phyloP scores from a whole-genome alignment of 2,329 filamentous ascomycete genomes.

The Hymenoscyphus scutula region DNA sequence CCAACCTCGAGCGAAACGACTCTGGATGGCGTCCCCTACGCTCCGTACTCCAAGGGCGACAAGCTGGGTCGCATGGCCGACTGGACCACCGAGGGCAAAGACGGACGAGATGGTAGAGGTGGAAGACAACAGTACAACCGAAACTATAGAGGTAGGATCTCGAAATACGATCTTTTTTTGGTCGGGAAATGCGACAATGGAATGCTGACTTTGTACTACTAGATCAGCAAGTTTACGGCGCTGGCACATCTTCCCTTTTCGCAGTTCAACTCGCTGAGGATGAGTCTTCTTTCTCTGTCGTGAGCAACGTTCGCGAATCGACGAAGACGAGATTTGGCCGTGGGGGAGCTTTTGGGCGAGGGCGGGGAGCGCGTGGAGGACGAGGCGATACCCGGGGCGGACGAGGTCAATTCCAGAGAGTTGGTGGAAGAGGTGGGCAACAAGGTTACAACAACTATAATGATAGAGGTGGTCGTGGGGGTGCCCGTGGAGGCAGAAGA shows the following conservation, averaged over 20 bases:
- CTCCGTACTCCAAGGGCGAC: conserved; percentile 97
- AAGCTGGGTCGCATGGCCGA: conserved; percentile 99
- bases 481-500: conserved; percentile 73
- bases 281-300: conserved; percentile 95
- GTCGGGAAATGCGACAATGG: conserved; percentile 10
- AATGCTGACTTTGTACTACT: conserved; percentile 18
- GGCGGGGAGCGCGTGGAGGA: conserved; percentile 69
- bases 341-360: conserved; percentile 85
- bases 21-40: conserved; percentile 92
- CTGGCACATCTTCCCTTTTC: conserved; percentile 82
- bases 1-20: conserved; percentile 79
- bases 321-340: conserved; percentile 84
- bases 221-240: conserved; percentile 97
- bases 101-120: conserved; percentile 66
- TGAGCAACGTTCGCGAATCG: conserved; percentile 89
- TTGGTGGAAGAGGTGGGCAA: conserved; percentile 66
- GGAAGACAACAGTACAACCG: conserved; percentile 87
- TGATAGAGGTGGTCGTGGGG: conserved; percentile 66
- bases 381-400: conserved; percentile 66
- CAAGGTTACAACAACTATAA: conserved; percentile 66
- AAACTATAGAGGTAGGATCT: conserved; percentile 77
- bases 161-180: conserved; percentile 16
- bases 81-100: conserved; percentile 92
- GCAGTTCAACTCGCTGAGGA: conserved; percentile 90
- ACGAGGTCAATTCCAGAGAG: conserved; percentile 65